Evolutionary conservation across 768 basidiomycete genomes (phyloP).

Genomic region (Suillus weaverae): DNA sequence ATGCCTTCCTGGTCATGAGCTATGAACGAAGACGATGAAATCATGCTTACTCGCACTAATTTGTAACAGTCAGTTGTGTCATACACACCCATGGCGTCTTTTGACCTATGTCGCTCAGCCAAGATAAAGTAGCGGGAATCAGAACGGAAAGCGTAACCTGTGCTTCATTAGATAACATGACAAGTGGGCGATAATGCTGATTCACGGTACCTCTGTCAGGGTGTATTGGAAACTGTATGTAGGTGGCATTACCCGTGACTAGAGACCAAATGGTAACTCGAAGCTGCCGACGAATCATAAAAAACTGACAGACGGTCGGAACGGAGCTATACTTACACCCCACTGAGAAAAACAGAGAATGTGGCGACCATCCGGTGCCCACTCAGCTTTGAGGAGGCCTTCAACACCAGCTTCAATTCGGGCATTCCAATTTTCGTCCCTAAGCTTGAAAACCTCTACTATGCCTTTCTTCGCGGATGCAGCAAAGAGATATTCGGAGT

Average conservation of each 20-base stretch:
- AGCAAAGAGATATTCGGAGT: conserved; percentile 84
- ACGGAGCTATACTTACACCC: conserved; percentile 62
- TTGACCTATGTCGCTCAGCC: conserved; percentile 88
- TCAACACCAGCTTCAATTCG: conserved; percentile 81
- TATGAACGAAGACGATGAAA: conserved; percentile 10
- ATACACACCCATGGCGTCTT: conserved; percentile 85
- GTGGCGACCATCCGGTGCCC: conserved; percentile 84
- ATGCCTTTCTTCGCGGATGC: conserved; percentile 70
- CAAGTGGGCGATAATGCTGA: neutral
- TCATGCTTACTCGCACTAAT: conserved; percentile 57
- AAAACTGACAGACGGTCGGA: conserved; percentile 4
- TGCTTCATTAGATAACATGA: conserved; percentile 2
- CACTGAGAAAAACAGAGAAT: conserved; percentile 91
- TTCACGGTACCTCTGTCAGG: conserved; percentile 64
- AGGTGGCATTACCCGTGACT: conserved; percentile 67
- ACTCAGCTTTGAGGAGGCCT: conserved; percentile 83
- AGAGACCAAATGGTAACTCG: conserved; percentile 87
- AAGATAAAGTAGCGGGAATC: conserved; percentile 85
- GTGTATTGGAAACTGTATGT: conserved; percentile 85
- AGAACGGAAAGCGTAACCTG: conserved; percentile 75
- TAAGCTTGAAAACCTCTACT: conserved; percentile 76
- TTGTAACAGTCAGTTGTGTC: conserved; percentile 70
- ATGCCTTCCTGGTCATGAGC: conserved; percentile 20
- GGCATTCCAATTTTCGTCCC: conserved; percentile 77
- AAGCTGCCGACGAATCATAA: conserved; percentile 48